Evolutionary conservation across 495 filamentous ascomycete genomes (phyloP), one percentile per base, ranked within the genome.

Genomic region (Penicillium odoratum): DNA sequence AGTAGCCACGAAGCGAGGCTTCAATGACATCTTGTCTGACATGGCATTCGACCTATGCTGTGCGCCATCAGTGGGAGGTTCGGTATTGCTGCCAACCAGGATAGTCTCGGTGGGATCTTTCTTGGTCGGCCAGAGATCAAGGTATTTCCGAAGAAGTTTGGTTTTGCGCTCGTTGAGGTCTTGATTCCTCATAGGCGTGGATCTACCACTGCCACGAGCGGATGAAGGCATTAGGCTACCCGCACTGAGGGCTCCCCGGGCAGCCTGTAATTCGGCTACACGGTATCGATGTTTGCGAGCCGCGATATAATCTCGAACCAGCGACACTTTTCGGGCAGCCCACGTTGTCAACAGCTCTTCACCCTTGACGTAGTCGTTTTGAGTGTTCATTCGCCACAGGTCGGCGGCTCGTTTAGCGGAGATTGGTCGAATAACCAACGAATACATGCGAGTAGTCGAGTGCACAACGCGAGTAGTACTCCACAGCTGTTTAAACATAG

Each of bases 351-450:
- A 78, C 18, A 84, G 79, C 69, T 98, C 94, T 71, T 98, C 93
- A 31, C 94, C 94, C 69, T 95, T 96, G 60, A 98, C 88, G 64
- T 96, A 97, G 66, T 93, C 89, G 60, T 93, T 86, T 48, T 91
- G 86, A 3, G 91, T 97, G 69, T 92, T 93, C 92, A 98, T 96
- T 50, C 94, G 83, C 94, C 94, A 98, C 4, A 98, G 79, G 65
- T 98, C 94, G 7, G 90, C 90, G 0, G 90, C 94, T 29, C 90
- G 84, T 72, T 96, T 96, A 42, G 93, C 91, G 21, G 92, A 91
- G 10, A 89, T 85, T 0, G 94, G 94, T 42, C 88, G 89, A 69
- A 99, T 85, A 29, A 84, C 83, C 38, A 97, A 74, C 8, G 89
- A 89, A 76, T 95, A 99, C 58, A 96, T 88, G 40, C 85, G 86